These are phyloP conservation scores for Chrysanthemum makinoi DNA, from an alignment of 129 eudicot species.

Conservation along the genomic window DNA sequence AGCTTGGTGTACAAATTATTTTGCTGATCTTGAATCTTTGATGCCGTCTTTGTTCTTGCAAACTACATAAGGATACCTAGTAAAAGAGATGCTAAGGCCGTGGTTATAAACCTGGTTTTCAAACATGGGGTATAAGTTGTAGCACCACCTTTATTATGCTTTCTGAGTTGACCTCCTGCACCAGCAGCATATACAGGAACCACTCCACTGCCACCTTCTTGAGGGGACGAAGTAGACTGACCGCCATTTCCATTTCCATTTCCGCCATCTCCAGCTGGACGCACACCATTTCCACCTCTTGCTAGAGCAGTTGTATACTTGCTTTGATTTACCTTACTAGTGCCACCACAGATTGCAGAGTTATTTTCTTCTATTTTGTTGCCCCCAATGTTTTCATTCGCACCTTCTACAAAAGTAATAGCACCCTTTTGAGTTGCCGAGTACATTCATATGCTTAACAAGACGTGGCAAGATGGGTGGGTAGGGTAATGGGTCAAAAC, in stretches of 20 bases:
- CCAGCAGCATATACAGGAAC: conserved; percentile 44
- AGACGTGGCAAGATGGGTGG: too few relatives aligned
- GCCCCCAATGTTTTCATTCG: conserved; percentile 21
- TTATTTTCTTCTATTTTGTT: conserved; percentile 6
- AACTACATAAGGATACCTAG: conserved; percentile 11
- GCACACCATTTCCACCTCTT: conserved; percentile 17
- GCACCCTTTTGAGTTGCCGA: not conserved
- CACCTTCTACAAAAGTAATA: conserved; percentile 16
- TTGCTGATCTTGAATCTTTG: not conserved
- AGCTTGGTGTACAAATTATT: not conserved
- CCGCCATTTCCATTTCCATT: conserved; percentile 8
- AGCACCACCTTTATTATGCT: conserved; percentile 28
- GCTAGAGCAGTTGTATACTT: conserved; percentile 18
- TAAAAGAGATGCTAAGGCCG: conserved; percentile 18
- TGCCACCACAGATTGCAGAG: not conserved
- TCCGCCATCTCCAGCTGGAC: conserved; percentile 2
- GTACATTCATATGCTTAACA: not conserved
- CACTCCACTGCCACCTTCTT: conserved; percentile 23
- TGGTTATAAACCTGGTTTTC: conserved; percentile 7
- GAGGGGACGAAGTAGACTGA: conserved; percentile 19
- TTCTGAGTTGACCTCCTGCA: conserved; percentile 28
- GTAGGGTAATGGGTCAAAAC: not conserved
- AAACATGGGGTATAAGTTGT: conserved; percentile 2
- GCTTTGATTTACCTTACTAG: conserved; percentile 21
- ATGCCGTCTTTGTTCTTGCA: not conserved